Evolutionary conservation across 2,329 filamentous ascomycete genomes (phyloP), one percentile per base, ranked within the genome.

Genomic region (Daldinia sp.): DNA sequence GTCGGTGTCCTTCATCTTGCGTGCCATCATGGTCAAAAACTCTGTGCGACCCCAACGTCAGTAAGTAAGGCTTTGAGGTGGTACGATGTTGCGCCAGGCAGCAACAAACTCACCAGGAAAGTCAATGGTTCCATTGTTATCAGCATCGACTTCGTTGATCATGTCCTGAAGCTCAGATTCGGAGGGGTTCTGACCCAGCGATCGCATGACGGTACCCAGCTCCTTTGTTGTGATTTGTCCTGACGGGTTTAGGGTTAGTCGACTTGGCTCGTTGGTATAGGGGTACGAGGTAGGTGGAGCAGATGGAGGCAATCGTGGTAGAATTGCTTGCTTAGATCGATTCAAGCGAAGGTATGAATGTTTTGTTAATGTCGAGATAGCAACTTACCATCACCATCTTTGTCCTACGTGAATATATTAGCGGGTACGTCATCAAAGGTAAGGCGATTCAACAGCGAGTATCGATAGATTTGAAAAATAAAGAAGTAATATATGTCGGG

Each of bases 1-100:
- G 79, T 96, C 93, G 74, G 93, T 96, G 78, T 95, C 93, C 87
- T 95, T 95, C 93, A 96, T 96, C 85, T 96, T 96, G 78, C 93
- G 89, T 68, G 93, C 93, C 93, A 96, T 96, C 93, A 96, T 96
- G 72, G 93, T 96, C 69, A 96, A 86, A 83, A 96, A 96, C 80
- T 96, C 93, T 95, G 78, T 50, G 60, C 57, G 60, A 66, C 60
- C n/a, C 37, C 41, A 73, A 60, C 69, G 75, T 80, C 68, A 81
- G 78, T 72, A 62, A 81, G 78, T 72, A 62, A 63, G 65, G 71
- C 76, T 65, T 76, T 72, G 7, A 10, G 13, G 20, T 58, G 37
- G 35, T 50, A 63, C 51, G 41, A 58, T 44, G 39, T 56, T 61
- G 65, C 46, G 63, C 56, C 6, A 58, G 53, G 64, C 56, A 42